Conservation (phyloP, 2,329 filamentous ascomycete species). For the Nothopassalora personata region DNA sequence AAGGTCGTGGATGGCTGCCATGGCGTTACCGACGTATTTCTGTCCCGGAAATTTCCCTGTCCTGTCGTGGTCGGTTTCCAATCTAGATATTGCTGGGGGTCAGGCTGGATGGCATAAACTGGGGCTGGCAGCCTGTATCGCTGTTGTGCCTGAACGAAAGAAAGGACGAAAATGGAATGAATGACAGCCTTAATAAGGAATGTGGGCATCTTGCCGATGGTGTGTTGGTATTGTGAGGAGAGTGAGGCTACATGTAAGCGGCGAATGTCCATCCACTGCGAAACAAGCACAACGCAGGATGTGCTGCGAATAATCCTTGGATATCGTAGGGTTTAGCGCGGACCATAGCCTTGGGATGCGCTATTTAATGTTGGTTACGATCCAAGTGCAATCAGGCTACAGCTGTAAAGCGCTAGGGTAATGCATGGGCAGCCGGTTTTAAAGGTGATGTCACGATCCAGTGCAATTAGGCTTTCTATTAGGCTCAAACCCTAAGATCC, state of each 20-base stretch:
- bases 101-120: conserved; percentile 10
- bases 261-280: not conserved
- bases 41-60: conserved; percentile 11
- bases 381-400: too few relatives aligned
- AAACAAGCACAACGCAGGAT: not conserved
- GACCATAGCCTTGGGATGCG: too few relatives aligned
- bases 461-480: too few relatives aligned
- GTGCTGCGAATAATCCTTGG: too few relatives aligned
- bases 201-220: not conserved
- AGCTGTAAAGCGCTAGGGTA: too few relatives aligned
- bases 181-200: conserved; percentile 1
- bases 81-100: conserved; percentile 10
- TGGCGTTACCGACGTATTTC: conserved; percentile 13
- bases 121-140: conserved; percentile 10
- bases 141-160: conserved; percentile 7
- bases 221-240: not conserved
- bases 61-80: conserved; percentile 10
- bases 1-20: conserved; percentile 5
- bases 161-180: conserved; percentile 6
- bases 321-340: too few relatives aligned
- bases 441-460: too few relatives aligned
- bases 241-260: not conserved
- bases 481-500: too few relatives aligned
- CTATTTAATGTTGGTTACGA: too few relatives aligned
- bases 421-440: too few relatives aligned